phyloP scores from a whole-genome alignment of 192 early-diverging fungal species.

The Backusella parvicylindrica region DNA sequence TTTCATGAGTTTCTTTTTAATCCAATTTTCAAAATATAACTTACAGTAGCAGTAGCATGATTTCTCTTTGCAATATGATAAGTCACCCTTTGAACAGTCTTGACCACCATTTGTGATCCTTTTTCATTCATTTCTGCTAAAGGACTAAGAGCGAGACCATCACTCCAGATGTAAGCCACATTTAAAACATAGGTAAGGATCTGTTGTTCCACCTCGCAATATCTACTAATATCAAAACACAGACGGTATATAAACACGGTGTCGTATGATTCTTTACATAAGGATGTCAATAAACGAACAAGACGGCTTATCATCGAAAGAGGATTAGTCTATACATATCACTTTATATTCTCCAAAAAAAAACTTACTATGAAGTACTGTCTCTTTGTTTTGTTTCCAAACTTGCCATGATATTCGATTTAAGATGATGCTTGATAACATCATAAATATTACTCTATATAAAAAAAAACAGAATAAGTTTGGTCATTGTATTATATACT shows the following conservation, averaged over 20 bases:
- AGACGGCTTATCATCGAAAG: not conserved
- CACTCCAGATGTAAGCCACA: not conserved
- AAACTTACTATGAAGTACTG: not conserved
- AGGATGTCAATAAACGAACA: not conserved
- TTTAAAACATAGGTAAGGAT: not conserved
- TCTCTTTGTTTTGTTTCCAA: not conserved
- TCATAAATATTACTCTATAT: not conserved
- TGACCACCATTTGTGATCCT: not conserved
- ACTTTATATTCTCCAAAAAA: not conserved
- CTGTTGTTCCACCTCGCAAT: not conserved
- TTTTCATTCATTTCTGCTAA: not conserved
- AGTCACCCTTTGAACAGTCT: not conserved
- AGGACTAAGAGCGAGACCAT: not conserved
- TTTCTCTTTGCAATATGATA: not conserved
- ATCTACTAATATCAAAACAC: not conserved
- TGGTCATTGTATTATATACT: no score
- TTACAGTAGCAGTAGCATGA: not conserved
- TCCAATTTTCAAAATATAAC: not conserved
- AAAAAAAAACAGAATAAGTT: not conserved
- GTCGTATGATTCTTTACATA: not conserved
- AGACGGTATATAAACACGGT: not conserved
- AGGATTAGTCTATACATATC: not conserved
- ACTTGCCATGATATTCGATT: not conserved
- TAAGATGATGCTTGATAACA: not conserved
- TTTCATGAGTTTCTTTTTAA: no score